These are phyloP conservation scores for Porodaedalea pini DNA, from an alignment of 1,284 basidiomycete species.

Conservation along the genomic window DNA sequence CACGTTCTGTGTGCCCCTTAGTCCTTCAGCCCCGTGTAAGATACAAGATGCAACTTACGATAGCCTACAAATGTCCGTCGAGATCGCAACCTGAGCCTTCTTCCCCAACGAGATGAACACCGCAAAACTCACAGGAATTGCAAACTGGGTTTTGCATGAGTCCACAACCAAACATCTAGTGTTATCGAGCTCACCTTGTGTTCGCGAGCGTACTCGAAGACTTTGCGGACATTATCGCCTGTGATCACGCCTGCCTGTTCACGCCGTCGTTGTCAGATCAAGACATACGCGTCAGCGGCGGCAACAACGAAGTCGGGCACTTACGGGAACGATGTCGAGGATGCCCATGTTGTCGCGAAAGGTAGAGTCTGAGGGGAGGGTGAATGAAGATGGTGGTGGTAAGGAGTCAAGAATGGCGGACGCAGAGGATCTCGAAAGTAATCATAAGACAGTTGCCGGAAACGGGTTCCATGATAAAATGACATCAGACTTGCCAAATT, in stretches of 20 bases:
- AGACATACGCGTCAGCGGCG: slow-evolving; percentile 10
- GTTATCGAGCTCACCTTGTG: slow-evolving; percentile 57
- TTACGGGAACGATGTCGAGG: slow-evolving; percentile 67
- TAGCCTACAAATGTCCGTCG: slow-evolving; percentile 46
- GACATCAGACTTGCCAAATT: too few species aligned
- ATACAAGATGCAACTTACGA: slow-evolving; percentile 48
- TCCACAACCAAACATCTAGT: not conserved
- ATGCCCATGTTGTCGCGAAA: slow-evolving; percentile 48
- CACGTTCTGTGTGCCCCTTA: slow-evolving; percentile 55
- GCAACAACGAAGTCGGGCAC: slow-evolving; percentile 27
- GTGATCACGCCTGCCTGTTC: slow-evolving; percentile 80
- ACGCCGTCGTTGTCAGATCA: not conserved
- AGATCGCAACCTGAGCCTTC: not conserved
- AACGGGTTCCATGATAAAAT: too few species aligned
- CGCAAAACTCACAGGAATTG: slow-evolving; percentile 68
- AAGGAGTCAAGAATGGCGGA: not conserved
- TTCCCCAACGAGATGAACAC: slow-evolving; percentile 2
- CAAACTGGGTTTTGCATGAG: slow-evolving; percentile 50
- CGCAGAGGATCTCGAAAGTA: too few species aligned
- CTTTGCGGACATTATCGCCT: slow-evolving; percentile 82
- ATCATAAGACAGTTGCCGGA: too few species aligned
- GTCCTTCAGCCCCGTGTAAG: slow-evolving; percentile 9
- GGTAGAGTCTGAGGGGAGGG: not conserved
- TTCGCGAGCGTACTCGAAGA: slow-evolving; percentile 85
- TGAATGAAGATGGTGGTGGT: not conserved